Evolutionary conservation across 2,329 filamentous ascomycete species (phyloP).

Genomic region (Fusarium liriodendri): DNA sequence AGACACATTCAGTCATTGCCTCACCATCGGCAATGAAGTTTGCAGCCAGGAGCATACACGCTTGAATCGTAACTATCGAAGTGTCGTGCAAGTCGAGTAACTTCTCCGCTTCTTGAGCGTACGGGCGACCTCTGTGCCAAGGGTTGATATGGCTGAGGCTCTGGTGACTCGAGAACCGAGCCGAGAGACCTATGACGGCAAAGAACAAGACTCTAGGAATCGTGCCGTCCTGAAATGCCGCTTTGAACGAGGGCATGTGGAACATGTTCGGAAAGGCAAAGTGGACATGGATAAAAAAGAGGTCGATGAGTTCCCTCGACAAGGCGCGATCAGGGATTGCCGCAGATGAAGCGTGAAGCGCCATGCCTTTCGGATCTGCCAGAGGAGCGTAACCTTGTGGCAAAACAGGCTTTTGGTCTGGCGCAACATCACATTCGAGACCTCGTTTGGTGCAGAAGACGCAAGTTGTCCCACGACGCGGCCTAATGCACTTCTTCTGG

Average conservation of each 20-base stretch:
- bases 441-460: conserved; percentile 1
- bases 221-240: neutral
- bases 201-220: neutral
- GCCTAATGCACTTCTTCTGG: conserved; percentile 11
- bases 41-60: conserved; percentile 6
- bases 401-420: neutral
- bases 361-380: neutral
- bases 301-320: neutral
- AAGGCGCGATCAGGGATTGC: conserved; percentile 5
- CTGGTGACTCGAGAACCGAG: neutral
- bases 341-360: neutral
- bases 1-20: conserved; percentile 4
- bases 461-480: conserved; percentile 2
- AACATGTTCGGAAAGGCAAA: conserved; percentile 8
- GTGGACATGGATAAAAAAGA: conserved; percentile 11
- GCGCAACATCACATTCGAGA: neutral
- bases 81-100: conserved; percentile 7
- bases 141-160: neutral
- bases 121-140: conserved; percentile 8
- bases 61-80: conserved; percentile 3
- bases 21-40: conserved; percentile 6
- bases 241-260: conserved; percentile 3
- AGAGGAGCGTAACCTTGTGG: neutral
- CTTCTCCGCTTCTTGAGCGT: conserved; percentile 2
- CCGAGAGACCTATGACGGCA: neutral